Conservation (phyloP, 768 basidiomycete species). For the Mycena haematopus region DNA sequence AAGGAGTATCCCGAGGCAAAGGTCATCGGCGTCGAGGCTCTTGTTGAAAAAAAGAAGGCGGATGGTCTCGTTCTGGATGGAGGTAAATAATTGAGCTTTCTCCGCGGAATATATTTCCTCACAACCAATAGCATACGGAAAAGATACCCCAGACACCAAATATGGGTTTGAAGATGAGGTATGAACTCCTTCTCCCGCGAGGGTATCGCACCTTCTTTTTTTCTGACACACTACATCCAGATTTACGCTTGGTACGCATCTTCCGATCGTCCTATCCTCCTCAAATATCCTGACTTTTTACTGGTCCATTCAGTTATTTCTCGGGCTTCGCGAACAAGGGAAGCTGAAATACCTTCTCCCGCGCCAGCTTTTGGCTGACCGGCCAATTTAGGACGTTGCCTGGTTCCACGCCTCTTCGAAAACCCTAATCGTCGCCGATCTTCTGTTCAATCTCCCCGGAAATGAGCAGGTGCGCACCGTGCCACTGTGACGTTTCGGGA, state of each 20-base stretch:
- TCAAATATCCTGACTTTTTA: not conserved
- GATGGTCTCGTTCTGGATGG: constrained; percentile 66
- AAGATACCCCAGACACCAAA: constrained; percentile 63
- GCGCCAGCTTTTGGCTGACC: no score
- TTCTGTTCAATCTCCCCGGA: constrained; percentile 82
- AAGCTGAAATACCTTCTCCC: constrained; percentile 44
- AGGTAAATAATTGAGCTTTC: constrained; percentile 45
- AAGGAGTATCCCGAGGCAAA: constrained; percentile 74
- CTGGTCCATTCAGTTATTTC: constrained; percentile 58
- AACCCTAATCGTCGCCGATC: constrained; percentile 80
- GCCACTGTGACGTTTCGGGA: not conserved
- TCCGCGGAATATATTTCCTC: not conserved
- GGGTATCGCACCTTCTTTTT: not conserved
- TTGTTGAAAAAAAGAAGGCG: constrained; percentile 56
- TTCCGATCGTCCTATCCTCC: not conserved
- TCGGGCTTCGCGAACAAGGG: constrained; percentile 70
- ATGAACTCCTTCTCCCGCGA: not conserved
- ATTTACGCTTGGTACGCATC: constrained; percentile 56
- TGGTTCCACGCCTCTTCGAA: constrained; percentile 78
- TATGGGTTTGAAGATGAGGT: constrained; percentile 84
- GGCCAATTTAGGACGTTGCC: constrained; percentile 65
- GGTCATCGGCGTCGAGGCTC: constrained; percentile 70
- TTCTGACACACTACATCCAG: constrained; percentile 35
- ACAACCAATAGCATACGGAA: constrained; percentile 56
- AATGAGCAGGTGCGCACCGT: constrained; percentile 65